Conservation (phyloP, 257 asterid genomes). For the Fraxinus anomala region DNA sequence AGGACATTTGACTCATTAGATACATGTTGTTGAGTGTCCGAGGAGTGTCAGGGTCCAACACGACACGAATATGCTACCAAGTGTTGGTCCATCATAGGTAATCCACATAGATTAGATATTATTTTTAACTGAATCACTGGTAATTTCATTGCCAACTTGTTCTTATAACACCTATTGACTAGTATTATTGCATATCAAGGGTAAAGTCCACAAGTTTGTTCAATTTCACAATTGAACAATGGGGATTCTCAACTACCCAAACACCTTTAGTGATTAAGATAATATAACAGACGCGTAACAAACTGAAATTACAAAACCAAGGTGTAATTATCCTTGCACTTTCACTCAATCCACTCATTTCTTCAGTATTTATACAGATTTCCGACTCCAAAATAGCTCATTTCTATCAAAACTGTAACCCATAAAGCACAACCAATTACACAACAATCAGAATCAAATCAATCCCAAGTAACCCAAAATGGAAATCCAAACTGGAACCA, state of each 20-base stretch:
- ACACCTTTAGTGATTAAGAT: background rate
- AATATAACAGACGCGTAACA: background rate
- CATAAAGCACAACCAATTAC: background rate
- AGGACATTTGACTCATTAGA: too few relatives aligned
- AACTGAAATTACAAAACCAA: background rate
- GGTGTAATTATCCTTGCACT: background rate
- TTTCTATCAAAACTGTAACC: slow-evolving; percentile 12
- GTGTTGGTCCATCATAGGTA: too few relatives aligned
- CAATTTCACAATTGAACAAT: too few relatives aligned
- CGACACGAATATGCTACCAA: too few relatives aligned
- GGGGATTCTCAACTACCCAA: background rate
- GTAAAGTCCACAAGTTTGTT: background rate
- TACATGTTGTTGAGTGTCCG: too few relatives aligned
- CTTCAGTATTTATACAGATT: background rate
- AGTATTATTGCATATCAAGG: background rate
- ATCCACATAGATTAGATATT: too few relatives aligned
- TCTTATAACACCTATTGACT: background rate
- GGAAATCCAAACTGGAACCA: slow-evolving; percentile 5
- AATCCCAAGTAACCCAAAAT: slow-evolving; percentile 11
- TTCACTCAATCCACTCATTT: background rate
- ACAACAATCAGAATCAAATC: background rate
- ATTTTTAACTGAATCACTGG: background rate
- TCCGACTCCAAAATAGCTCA: background rate
- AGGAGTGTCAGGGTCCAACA: too few relatives aligned
- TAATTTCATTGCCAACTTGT: background rate